A percentile compares a stretch with the other conserved stretches of the same genome.
phyloP scores from a whole-genome alignment of 1,284 basidiomycete species.

The Moesziomyces sp. region DNA sequence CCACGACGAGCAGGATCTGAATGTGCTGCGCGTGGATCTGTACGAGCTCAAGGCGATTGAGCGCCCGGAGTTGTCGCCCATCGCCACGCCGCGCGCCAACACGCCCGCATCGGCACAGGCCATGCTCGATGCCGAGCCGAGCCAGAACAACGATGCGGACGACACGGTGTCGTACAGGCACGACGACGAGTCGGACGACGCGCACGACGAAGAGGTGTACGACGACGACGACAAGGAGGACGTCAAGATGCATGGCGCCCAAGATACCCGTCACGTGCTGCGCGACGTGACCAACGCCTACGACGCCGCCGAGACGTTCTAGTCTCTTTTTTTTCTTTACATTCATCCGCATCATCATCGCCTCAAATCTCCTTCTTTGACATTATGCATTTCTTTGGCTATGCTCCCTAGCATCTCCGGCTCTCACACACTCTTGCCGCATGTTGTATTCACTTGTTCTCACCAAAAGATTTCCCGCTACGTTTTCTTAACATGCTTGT shows the following conservation, averaged over 20 bases:
- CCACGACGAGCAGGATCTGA: slow-evolving; percentile 43
- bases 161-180: slow-evolving; percentile 22
- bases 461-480: too few species aligned
- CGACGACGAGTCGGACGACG: slow-evolving; percentile 6
- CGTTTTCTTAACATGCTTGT: not conserved
- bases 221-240: slow-evolving; percentile 5
- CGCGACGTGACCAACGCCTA: slow-evolving; percentile 45
- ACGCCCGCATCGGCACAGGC: slow-evolving; percentile 22
- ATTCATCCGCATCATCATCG: not conserved
- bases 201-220: slow-evolving; percentile 11
- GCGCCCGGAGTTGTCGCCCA: slow-evolving; percentile 45
- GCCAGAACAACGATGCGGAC: slow-evolving; percentile 19
- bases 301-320: slow-evolving; percentile 39
- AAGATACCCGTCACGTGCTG: slow-evolving; percentile 36
- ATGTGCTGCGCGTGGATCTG: slow-evolving; percentile 57
- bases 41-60: slow-evolving; percentile 50
- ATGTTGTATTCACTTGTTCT: not conserved
- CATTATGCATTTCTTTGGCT: not conserved
- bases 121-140: slow-evolving; percentile 27
- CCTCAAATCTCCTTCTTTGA: not conserved
- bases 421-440: not conserved
- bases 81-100: slow-evolving; percentile 30
- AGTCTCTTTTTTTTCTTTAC: not conserved
- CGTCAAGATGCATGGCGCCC: slow-evolving; percentile 4
- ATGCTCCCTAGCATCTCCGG: not conserved